Conservation (phyloP, 108 stramenopile species). For the Skeletonema costatum region DNA sequence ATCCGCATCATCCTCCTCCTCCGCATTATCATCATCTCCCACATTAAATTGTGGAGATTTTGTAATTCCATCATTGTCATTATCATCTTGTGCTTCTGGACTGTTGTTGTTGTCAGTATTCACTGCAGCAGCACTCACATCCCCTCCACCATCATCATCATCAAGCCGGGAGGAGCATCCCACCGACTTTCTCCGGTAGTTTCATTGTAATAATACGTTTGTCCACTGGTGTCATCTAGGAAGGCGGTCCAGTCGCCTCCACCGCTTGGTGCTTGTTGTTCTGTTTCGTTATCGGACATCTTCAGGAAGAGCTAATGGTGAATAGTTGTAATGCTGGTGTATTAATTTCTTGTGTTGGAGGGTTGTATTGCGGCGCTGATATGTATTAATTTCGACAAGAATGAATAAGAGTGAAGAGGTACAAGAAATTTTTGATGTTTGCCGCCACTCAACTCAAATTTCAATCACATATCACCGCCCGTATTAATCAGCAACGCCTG, state of each 20-base stretch:
- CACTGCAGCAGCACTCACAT: background rate
- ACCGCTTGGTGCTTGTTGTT: background rate
- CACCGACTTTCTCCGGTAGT: constrained; percentile 71
- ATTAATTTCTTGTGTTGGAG: too few species aligned
- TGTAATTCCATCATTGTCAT: constrained; percentile 8
- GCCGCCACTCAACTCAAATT: too few species aligned
- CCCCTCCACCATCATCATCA: background rate
- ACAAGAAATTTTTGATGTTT: too few species aligned
- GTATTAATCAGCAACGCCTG: too few species aligned
- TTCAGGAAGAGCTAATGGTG: too few species aligned
- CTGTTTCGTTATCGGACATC: background rate
- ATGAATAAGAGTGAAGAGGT: too few species aligned
- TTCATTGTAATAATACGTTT: constrained; percentile 75
- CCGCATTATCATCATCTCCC: background rate
- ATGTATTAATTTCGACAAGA: too few species aligned
- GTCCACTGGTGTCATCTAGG: constrained; percentile 36
- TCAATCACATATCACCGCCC: too few species aligned
- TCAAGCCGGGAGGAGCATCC: constrained; percentile 64
- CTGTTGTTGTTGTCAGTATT: background rate
- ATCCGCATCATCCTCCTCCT: background rate
- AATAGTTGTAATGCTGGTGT: too few species aligned
- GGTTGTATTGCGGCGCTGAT: too few species aligned
- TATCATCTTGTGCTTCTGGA: background rate
- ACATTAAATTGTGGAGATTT: constrained; percentile 3
- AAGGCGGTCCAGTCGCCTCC: constrained; percentile 41